Evolutionary conservation across 805 yeast species (phyloP), one percentile per base, ranked within the genome.

Genomic region (Lipomyces anomalus): DNA sequence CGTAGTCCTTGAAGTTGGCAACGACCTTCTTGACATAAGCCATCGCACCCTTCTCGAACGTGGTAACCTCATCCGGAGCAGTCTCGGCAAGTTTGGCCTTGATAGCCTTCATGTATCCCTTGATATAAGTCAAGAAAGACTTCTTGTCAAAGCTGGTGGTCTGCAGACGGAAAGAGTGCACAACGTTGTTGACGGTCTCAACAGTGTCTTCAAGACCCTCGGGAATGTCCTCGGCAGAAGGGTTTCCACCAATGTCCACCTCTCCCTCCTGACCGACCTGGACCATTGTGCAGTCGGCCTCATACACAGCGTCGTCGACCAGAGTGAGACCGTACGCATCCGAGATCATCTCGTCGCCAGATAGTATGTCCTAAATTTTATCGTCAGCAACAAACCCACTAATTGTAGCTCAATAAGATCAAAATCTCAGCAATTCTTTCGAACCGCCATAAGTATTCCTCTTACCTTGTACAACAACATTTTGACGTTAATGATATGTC

Each of bases 221-320:
- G 35, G 71, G 88, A 68, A 74, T 97, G 61, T 76, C 97, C 75
- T 92, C 98, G 60, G 97, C 97, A 64, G 96, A 87, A 67, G 98
- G 97, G 83, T 92, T 92, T 66, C 95, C 98, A 75, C 98, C 98
- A 71, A 92, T 92, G 72, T 92, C 97, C 62, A 92, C 80, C 67
- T 92, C 92, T 65, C 80, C 97, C 67, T 87, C 84, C 35, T 70
- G 68, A 70, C 79, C 81, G 64, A 92, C 87, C 64, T 75, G 82
- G 71, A 92, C 79, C 92, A 88, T 81, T 64, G 78, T 74, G 75
- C 97, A 88, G 82, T 92, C 86, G 59, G 95, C 97, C 78, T 92
- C 98, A 79, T 77, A 86, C 69, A 92, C 87, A 64, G 77, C 97
- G 59, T 78, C 85, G 65, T 85, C 95, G 58, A 92, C 97, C 70